Base-by-base conservation (phyloP, 805 yeast species). In the Candida incommunis region DNA sequence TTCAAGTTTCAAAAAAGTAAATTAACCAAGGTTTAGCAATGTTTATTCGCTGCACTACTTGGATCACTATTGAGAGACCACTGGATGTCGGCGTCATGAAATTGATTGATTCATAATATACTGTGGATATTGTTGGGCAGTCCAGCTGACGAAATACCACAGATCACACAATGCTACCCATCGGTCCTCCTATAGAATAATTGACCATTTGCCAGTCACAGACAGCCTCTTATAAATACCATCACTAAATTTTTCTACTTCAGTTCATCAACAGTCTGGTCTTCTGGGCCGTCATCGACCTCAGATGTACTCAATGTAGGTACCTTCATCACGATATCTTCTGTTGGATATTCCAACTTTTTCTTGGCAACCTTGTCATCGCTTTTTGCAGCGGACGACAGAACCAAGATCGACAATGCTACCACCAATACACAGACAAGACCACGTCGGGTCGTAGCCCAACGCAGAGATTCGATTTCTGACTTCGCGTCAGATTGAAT, bases 381-480 rank as follows among this genome's bases (percentile, higher is more conserved):
- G 27, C 49, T 52, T 44, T 50, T 47, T 24, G 50, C 46, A 16
- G 42, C 20, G 4, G 60, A 70, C 41, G 60, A 71, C 41, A 78
- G 75, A 51, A 77, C 73, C 61, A 83, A 70, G 3, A 79, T 69
- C 21, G 76, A 68, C 45, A 76, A 73, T 1, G 83, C 83, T 50
- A 81, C 69, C 1, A 78, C 67, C 21, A 82, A 62, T 26, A 87
- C 79, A 1, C 92, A 84, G 40, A 83, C 68, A 26, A 92, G 66
- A 7, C 96, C 96, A 59, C 92, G 75, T 46, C 96, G 70, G 1
- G 96, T 87, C 41, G 90, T 76, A 56, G 85, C 86, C 98, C 98
- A 90, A 54, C 97, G 71, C 49, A 90, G 69, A 47, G 80, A 76
- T 63, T 90, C 98, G 46, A 86, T 83, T 46, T 86, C 92, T 0